Conservation (phyloP, 139 green algal genomes). For the Asterochloris erici region DNA sequence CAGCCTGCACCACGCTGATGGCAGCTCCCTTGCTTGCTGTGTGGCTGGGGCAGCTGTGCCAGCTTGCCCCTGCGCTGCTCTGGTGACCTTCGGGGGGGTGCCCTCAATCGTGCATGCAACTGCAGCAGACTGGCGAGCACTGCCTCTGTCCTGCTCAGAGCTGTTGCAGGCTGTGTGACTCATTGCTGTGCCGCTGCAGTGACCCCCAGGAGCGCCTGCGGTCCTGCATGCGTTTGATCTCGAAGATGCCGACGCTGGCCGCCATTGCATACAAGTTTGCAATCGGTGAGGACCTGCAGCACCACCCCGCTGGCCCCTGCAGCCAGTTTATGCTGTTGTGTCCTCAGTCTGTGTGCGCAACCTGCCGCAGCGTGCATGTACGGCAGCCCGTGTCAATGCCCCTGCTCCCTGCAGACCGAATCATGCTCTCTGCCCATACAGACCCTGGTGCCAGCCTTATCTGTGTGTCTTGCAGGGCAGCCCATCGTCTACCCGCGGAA, state of each 20-base stretch:
- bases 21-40: neutral
- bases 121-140: no score
- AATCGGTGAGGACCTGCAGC: slow-evolving; percentile 15
- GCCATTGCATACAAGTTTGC: slow-evolving; percentile 64
- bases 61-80: neutral
- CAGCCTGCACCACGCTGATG: neutral
- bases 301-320: neutral
- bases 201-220: slow-evolving; percentile 45
- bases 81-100: neutral
- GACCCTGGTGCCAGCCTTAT: neutral
- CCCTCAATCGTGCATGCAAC: neutral
- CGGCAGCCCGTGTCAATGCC: no score
- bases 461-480: slow-evolving; percentile 26
- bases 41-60: neutral
- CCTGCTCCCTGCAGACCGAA: neutral
- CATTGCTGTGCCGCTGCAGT: slow-evolving; percentile 2
- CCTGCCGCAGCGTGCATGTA: neutral
- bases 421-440: neutral
- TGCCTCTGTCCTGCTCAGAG: neutral
- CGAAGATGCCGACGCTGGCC: slow-evolving; percentile 69
- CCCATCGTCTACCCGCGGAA: slow-evolving; percentile 69
- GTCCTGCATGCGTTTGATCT: slow-evolving; percentile 53
- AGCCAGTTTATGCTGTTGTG: neutral
- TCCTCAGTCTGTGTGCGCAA: neutral
- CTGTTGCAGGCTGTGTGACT: no score